Evolutionary conservation across 805 yeast genomes (phyloP).

Genomic region (Barnettozyma salicaria): DNA sequence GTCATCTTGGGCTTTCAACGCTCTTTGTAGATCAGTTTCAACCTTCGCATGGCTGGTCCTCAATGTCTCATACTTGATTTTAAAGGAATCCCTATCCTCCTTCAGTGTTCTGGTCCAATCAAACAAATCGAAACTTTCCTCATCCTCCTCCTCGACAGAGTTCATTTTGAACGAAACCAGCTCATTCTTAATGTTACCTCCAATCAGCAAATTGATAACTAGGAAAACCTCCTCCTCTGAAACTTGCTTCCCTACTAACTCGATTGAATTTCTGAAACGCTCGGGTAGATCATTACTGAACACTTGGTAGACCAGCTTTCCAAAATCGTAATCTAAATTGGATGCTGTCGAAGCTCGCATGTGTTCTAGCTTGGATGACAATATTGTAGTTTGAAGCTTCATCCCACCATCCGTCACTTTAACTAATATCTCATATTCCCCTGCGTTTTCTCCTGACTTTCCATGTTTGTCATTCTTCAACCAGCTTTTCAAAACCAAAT

Average conservation of each 20-base stretch:
- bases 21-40: neutral
- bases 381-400: neutral
- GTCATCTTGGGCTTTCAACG: conserved; percentile 10
- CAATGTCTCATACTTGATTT: neutral
- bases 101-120: conserved; percentile 17
- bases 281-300: conserved; percentile 5
- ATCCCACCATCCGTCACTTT: conserved; percentile 10
- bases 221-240: neutral
- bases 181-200: conserved; percentile 11
- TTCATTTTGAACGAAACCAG: conserved; percentile 9
- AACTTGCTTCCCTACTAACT: conserved; percentile 4
- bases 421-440: neutral
- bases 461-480: no score
- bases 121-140: conserved; percentile 18
- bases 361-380: neutral
- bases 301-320: conserved; percentile 2
- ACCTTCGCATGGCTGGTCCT: neutral
- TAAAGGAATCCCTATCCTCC: conserved; percentile 9
- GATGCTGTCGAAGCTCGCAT: conserved; percentile 2
- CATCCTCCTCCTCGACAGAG: conserved; percentile 3
- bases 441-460: no score
- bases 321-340: conserved; percentile 5
- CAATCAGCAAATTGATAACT: conserved; percentile 5
- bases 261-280: conserved; percentile 2
- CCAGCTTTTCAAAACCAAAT: conserved; percentile 7